Conservation (phyloP, 805 yeast species). For the Myxozyma udenii region DNA sequence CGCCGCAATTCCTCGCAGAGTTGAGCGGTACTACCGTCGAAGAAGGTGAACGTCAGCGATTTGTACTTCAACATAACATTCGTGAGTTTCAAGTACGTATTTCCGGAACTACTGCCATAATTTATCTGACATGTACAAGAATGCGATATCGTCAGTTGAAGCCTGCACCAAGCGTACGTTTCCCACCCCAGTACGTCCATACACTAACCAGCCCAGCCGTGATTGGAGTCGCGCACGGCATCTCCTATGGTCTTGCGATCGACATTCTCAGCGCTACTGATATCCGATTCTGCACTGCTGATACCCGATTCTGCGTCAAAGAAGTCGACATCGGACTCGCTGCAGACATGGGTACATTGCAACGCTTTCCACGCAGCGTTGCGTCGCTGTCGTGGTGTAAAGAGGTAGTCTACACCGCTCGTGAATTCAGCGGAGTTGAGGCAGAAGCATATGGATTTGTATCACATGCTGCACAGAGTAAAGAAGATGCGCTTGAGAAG, state of each 20-base stretch:
- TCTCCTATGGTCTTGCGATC: conserved; percentile 61
- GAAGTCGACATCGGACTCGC: conserved; percentile 72
- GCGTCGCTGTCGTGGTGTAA: conserved; percentile 56
- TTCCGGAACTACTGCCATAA: too few species aligned
- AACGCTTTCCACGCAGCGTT: conserved; percentile 56
- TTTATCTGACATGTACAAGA: too few species aligned
- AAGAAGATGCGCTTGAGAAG: conserved; percentile 48
- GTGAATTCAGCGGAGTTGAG: conserved; percentile 51
- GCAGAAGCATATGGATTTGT: conserved; percentile 59
- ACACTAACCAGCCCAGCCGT: conserved; percentile 43
- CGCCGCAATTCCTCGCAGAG: conserved; percentile 23
- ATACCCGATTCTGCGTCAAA: conserved; percentile 55
- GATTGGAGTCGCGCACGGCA: conserved; percentile 64
- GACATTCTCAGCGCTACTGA: conserved; percentile 61
- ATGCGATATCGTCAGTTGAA: conserved; percentile 15
- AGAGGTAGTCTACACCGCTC: conserved; percentile 63
- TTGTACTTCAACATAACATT: conserved; percentile 43
- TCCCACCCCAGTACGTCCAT: neutral
- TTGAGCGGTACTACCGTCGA: conserved; percentile 24
- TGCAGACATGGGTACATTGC: conserved; percentile 77
- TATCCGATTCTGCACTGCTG: conserved; percentile 55
- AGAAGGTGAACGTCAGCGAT: conserved; percentile 31
- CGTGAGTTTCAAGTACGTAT: conserved; percentile 59
- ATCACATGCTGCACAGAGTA: conserved; percentile 46
- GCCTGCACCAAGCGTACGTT: conserved; percentile 29